A percentile compares a stretch with the other conserved stretches of the same genome.
Conservation (phyloP, 2,329 filamentous ascomycete species). For the Chrysosporium queenslandicum region DNA sequence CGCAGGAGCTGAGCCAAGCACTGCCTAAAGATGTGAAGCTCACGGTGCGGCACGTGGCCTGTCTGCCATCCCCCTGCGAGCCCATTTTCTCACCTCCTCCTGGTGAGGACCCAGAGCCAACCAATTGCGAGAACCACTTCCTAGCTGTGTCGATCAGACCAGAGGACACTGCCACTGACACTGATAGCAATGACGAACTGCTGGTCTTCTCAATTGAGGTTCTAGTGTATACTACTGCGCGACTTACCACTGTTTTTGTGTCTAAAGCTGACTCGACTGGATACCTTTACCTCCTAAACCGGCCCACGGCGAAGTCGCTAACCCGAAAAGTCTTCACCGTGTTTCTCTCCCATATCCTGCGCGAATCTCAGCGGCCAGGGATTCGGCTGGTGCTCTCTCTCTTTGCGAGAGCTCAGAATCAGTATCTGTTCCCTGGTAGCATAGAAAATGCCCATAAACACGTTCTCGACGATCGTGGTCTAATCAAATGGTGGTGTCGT, state of each 20-base stretch:
- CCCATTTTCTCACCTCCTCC: slow-evolving; percentile 73
- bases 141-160: slow-evolving; percentile 47
- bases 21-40: slow-evolving; percentile 50
- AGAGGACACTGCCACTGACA: slow-evolving; percentile 9
- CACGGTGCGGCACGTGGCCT: slow-evolving; percentile 76
- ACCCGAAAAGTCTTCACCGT: slow-evolving; percentile 57
- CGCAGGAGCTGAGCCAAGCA: slow-evolving; percentile 42
- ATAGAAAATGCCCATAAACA: slow-evolving; percentile 78
- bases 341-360: slow-evolving; percentile 67
- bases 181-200: slow-evolving; percentile 42
- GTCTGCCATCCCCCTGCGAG: slow-evolving; percentile 62
- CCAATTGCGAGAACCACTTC: slow-evolving; percentile 80
- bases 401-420: slow-evolving; percentile 82
- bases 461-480: slow-evolving; percentile 75
- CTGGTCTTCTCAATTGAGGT: slow-evolving; percentile 78
- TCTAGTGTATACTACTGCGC: slow-evolving; percentile 71
- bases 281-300: slow-evolving; percentile 57
- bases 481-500: slow-evolving; percentile 94
- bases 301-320: slow-evolving; percentile 56
- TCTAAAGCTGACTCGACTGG: slow-evolving; percentile 97
- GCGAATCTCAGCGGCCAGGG: slow-evolving; percentile 52
- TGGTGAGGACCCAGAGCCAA: slow-evolving; percentile 60
- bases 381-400: slow-evolving; percentile 70
- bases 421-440: slow-evolving; percentile 91
- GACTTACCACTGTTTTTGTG: slow-evolving; percentile 79